Base-by-base conservation (phyloP, 2,329 filamentous ascomycete genomes). In the Macroventuria anomochaeta region DNA sequence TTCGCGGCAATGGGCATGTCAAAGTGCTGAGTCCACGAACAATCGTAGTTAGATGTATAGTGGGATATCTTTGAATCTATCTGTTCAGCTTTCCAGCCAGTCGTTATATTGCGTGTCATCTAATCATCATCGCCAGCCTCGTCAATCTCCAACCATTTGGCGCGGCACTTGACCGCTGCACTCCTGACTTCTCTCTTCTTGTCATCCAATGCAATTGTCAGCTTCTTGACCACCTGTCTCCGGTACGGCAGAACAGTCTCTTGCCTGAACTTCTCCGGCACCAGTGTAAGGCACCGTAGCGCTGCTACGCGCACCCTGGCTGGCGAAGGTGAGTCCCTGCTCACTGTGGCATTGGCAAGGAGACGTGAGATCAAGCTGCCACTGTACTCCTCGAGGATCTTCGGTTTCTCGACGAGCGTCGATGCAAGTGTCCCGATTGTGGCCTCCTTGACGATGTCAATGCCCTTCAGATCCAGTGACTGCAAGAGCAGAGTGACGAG, bases 401-500 rank as follows among this genome's bases (percentile, higher is more conserved):
- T 72, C 0, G 85, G 80, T 38, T 82, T 83, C 58, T 87, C 82
- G 32, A 78, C 76, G 41, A 88, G 81, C 6, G 87, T 80, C 1
- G 83, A 78, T 11, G 78, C 78, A 5, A 88, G 76, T 2, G 83
- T 87, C 11, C 81, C 79, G 21, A 89, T 79, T 0, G 85, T 85
- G 4, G 84, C 83, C 48, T 80, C 77, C 61, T 87, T 87, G 56
- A 88, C 82, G 10, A 76, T 74, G 37, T 81, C 76, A 2, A 80
- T 79, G 51, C 74, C 72, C 17, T 74, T 65, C 3, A 86, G 76
- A 61, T 88, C 86, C 5, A 89, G 78, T 26, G 80, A 83, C 65
- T 88, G 86, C 0, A 89, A 76, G 15, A 89, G 79, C 1, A 88
- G 76, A 0, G 85, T 83, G 4, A 85, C 75, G 2, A 89, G 75